Evolutionary conservation across 257 asterid species (phyloP).

Genomic region (Dorcoceras hygrometricum): DNA sequence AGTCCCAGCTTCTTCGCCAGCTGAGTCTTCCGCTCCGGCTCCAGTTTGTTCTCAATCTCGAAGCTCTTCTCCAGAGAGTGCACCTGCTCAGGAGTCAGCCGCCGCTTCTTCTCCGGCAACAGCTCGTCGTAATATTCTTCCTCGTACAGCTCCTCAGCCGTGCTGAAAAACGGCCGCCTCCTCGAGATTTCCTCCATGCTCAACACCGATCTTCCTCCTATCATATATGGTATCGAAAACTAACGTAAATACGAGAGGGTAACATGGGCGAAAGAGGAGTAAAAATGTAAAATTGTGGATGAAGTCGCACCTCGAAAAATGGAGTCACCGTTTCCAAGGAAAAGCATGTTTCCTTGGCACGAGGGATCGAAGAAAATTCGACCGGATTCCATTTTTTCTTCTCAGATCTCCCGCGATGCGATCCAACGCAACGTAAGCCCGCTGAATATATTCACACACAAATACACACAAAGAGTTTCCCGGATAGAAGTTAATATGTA

Average conservation of each 20-base stretch:
- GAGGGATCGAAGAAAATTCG: slow-evolving; percentile 72
- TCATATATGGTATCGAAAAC: neutral
- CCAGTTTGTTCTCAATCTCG: slow-evolving; percentile 94
- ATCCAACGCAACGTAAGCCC: slow-evolving; percentile 13
- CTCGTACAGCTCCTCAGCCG: slow-evolving; percentile 69
- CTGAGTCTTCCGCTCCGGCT: slow-evolving; percentile 88
- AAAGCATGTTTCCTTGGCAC: slow-evolving; percentile 67
- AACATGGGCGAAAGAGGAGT: neutral
- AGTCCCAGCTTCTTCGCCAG: slow-evolving; percentile 87
- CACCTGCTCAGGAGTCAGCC: slow-evolving; percentile 93
- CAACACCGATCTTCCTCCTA: slow-evolving; percentile 58
- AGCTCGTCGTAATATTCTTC: slow-evolving; percentile 94
- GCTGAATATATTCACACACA: slow-evolving; percentile 19
- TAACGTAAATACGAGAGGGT: neutral
- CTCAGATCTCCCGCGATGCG: slow-evolving; percentile 40
- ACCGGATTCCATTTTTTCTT: slow-evolving; percentile 62
- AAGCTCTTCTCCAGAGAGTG: slow-evolving; percentile 95
- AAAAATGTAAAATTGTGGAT: neutral
- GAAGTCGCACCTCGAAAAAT: slow-evolving; percentile 57
- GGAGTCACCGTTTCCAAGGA: slow-evolving; percentile 61
- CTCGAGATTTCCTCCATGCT: slow-evolving; percentile 69
- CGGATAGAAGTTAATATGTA: slow-evolving; percentile 23
- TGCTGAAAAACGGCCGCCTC: slow-evolving; percentile 76
- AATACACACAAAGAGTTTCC: slow-evolving; percentile 17
- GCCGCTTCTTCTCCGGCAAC: slow-evolving; percentile 94